Base-by-base conservation (phyloP, 805 yeast species). In the Candida tallmaniae region DNA sequence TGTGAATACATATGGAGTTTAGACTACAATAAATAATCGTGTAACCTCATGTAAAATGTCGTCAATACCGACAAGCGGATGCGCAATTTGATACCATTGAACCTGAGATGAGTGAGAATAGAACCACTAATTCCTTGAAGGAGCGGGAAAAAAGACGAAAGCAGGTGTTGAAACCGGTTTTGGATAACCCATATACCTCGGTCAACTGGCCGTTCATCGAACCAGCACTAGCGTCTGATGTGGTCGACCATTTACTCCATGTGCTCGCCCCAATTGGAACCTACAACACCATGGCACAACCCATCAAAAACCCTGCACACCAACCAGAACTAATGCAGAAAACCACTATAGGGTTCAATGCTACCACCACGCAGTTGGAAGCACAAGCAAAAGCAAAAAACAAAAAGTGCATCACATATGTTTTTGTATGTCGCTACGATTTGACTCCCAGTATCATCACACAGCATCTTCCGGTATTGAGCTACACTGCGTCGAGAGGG, bases 371-470 rank as follows among this genome's bases (percentile, higher is more conserved):
- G 35, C 54, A 52, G 7, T 52, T 80, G 12, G 80, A 75, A 42
- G 31, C 42, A 0, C 74, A 70, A 44, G 73, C 74, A 17, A 29
- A 39, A 38, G 32, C 31, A 17, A 27, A 23, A 23, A 13, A 14
- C 15, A 21, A 27, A 16, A 30, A 29, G 19, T 34, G 11, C 26
- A 44, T 65, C 10, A 54, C 52, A 31, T 68, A 65, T 40, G 66
- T 82, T 4, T 77, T 81, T 55, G 83, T 79, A 12, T 76, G 84
- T 43, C 78, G 73, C 42, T 54, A 60, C n/a, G 84, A 79, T 39
- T 65, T 72, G 4, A 52, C 56, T 9, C 77, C 84, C 1, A 42
- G 57, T 1, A 56, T 82, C 2, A 46, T 82, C 26, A 58, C 73
- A 4, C 69, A 73, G 40, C 80, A 74, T 31, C 65, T 82, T 27